Evolutionary conservation across 139 green algal genomes (phyloP), one percentile per base, ranked within the genome.

Genomic region (Volvox africanus): DNA sequence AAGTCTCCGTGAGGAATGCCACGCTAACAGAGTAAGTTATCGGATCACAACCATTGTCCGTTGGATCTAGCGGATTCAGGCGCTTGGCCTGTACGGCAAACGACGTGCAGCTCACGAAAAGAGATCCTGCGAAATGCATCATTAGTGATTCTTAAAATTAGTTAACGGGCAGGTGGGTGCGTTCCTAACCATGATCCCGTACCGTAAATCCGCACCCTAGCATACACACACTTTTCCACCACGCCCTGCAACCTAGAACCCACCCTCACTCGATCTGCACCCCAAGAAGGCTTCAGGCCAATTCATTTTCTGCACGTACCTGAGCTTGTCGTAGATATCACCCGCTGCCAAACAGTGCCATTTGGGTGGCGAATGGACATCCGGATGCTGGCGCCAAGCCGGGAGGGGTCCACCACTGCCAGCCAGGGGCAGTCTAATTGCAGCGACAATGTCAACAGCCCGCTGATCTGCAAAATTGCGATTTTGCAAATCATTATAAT

Each of bases 381-480:
- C n/a, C 5, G 44, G 21, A 89, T 16, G 28, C 28, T 12, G 21
- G 85, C 85, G 0, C 69, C 85, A 0, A 28, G 0, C 28, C 85
- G 67, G 17, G 11, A 16, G 0, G 69, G 28, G 37, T 89, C n/a
- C 69, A 89, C 69, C 69, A 89, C 44, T 26, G 85, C 85, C 44
- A 89, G 37, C 85, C 85, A 89, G 85, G 85, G 85, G 85, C 85
- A 89, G 18, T 82, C 19, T 36, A 89, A 30, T 21, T 76, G 85
- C 69, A 89, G 17, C 30, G 69, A 73, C 20, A 89, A 30, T 5
- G 85, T 89, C 37, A 89, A 71, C 69, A n/a, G 24, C 19, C 85
- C 85, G 85, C 20, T 73, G 85, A 89, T 82, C 85, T 89, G 85
- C n/a, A 12, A 21, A 21, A 12, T 14, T 55, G 44, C 44, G 9